These are phyloP conservation scores for Apostasia ramifera DNA, from an alignment of 106 monocot genomes.

Conservation along the genomic window DNA sequence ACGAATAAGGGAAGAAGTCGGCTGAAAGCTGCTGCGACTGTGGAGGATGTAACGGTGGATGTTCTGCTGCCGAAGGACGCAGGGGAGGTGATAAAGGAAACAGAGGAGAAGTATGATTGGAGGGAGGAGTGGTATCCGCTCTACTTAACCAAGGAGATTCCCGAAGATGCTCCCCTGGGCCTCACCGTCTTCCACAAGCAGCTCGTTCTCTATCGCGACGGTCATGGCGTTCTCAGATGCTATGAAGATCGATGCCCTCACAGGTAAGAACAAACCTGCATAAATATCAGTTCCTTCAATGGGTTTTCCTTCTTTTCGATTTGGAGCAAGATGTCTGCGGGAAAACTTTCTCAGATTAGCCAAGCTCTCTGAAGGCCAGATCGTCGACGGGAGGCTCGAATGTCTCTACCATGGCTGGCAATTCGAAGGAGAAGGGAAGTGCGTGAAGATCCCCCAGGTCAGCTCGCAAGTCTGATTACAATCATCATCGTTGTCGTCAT, in stretches of 20 bases:
- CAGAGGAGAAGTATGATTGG: conserved; percentile 45
- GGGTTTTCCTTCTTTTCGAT: background rate
- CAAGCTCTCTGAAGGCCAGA: conserved; percentile 87
- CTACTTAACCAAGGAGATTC: conserved; percentile 47
- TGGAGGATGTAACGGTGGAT: conserved; percentile 20
- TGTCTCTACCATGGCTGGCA: conserved; percentile 99
- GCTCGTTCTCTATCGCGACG: conserved; percentile 54
- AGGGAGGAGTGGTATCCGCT: conserved; percentile 81
- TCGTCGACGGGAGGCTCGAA: conserved; percentile 73
- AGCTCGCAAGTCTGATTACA: too few relatives aligned
- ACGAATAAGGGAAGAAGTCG: background rate
- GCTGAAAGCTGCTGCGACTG: conserved; percentile 14
- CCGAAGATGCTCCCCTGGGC: conserved; percentile 55
- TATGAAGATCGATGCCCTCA: conserved; percentile 82
- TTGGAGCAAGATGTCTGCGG: background rate
- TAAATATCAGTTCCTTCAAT: background rate
- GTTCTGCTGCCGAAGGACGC: conserved; percentile 27
- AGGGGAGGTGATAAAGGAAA: conserved; percentile 9
- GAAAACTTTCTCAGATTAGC: conserved; percentile 46
- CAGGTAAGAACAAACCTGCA: conserved; percentile 29
- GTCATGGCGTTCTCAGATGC: conserved; percentile 41
- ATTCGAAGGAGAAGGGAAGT: conserved; percentile 78
- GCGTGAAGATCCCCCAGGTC: conserved; percentile 87
- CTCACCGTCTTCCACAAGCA: conserved; percentile 60
- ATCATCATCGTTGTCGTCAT: too few relatives aligned